phyloP scores from a whole-genome alignment of 176 grass and related monocot genomes.

The Carex scoparia region DNA sequence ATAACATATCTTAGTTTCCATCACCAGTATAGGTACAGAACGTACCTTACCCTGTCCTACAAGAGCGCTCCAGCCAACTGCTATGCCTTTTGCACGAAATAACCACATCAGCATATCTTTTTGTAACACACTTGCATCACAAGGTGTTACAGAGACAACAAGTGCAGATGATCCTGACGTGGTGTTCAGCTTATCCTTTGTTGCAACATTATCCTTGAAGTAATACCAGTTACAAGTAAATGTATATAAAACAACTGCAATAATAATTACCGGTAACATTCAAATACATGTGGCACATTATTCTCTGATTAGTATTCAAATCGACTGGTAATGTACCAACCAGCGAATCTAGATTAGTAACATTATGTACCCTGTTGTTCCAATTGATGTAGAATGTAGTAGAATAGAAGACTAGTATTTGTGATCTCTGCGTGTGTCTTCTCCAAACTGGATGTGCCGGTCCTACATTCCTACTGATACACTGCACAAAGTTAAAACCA shows the following conservation, averaged over 20 bases:
- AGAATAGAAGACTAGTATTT: too few species aligned
- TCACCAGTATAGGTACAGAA: background rate
- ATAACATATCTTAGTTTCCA: background rate
- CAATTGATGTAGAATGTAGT: background rate
- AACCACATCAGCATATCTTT: constrained; percentile 45
- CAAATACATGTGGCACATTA: background rate
- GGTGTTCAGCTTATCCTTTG: constrained; percentile 48
- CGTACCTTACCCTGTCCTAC: constrained; percentile 52
- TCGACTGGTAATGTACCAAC: background rate
- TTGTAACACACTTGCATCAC: constrained; percentile 55
- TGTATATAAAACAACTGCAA: background rate
- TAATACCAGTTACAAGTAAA: constrained; percentile 43
- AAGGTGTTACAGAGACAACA: constrained; percentile 35
- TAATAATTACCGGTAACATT: background rate
- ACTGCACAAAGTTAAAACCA: background rate
- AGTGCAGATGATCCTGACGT: constrained; percentile 68
- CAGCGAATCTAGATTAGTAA: background rate
- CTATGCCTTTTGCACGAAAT: constrained; percentile 40
- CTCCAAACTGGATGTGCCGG: too few species aligned
- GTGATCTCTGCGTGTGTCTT: too few species aligned
- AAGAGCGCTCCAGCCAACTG: constrained; percentile 66
- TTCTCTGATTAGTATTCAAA: background rate
- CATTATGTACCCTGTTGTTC: background rate
- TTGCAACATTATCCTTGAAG: constrained; percentile 81
- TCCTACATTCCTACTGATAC: background rate